These are phyloP conservation scores for Akanthomyces uredinophilus DNA, from an alignment of 2,329 filamentous ascomycete species.

Conservation along the genomic window DNA sequence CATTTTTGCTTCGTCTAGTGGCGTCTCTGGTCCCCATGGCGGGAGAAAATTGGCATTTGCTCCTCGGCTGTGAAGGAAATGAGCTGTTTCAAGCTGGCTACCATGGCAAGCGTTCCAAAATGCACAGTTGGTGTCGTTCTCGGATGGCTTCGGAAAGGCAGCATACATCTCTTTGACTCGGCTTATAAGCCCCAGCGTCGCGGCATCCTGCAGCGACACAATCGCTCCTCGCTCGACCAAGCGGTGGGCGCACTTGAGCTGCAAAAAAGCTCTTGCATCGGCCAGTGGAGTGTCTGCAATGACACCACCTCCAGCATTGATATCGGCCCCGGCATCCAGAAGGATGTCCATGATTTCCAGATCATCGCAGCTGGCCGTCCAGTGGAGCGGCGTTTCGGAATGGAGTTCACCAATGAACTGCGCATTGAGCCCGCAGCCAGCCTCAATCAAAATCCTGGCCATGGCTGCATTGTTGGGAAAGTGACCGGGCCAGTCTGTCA, in stretches of 20 bases:
- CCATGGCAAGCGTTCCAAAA: slow-evolving; percentile 20
- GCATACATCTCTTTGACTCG: slow-evolving; percentile 10
- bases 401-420: slow-evolving; percentile 14
- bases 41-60: slow-evolving; percentile 13
- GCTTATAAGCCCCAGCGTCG: slow-evolving; percentile 17
- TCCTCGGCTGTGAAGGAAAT: slow-evolving; percentile 14
- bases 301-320: slow-evolving; percentile 17
- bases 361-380: slow-evolving; percentile 18
- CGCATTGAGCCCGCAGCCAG: slow-evolving; percentile 17
- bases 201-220: slow-evolving; percentile 16
- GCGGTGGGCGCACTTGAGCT: slow-evolving; percentile 15
- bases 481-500: slow-evolving; percentile 18
- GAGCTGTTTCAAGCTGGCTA: slow-evolving; percentile 15
- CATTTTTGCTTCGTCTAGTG: slow-evolving; percentile 13
- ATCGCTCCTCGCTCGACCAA: slow-evolving; percentile 17
- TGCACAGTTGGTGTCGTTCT: slow-evolving; percentile 11
- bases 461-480: slow-evolving; percentile 11
- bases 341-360: slow-evolving; percentile 16
- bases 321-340: slow-evolving; percentile 19
- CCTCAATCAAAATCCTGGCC: slow-evolving; percentile 9
- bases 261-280: slow-evolving; percentile 17
- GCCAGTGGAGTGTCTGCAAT: slow-evolving; percentile 18
- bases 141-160: neutral
- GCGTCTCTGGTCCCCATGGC: slow-evolving; percentile 50
- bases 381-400: slow-evolving; percentile 18